phyloP scores from a whole-genome alignment of 352 stramenopile species.

The Phytopythium kandeliae region DNA sequence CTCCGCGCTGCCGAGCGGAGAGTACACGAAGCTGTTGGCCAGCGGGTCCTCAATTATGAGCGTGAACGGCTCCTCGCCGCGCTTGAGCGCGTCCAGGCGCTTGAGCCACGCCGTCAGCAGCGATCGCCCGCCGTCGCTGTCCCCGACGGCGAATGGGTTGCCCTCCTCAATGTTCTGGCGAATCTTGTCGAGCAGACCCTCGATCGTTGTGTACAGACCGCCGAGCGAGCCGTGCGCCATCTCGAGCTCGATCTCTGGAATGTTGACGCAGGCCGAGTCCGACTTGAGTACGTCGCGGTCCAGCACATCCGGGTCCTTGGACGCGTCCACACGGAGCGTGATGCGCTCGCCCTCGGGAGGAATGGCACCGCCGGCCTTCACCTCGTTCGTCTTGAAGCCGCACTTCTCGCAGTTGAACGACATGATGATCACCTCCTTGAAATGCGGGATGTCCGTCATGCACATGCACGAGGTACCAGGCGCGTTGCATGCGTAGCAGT shows the following conservation, averaged over 20 bases:
- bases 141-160: slow-evolving; percentile 82
- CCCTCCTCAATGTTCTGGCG: slow-evolving; percentile 64
- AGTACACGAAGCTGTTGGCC: slow-evolving; percentile 91
- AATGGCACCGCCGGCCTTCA: slow-evolving; percentile 90
- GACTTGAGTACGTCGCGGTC: slow-evolving; percentile 91
- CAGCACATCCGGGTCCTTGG: slow-evolving; percentile 60
- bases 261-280: slow-evolving; percentile 76
- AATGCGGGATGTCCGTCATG: slow-evolving; percentile 92
- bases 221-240: slow-evolving; percentile 84
- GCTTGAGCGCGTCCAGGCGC: slow-evolving; percentile 45
- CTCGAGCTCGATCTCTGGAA: slow-evolving; percentile 91
- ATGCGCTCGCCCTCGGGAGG: slow-evolving; percentile 77
- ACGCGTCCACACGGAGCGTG: slow-evolving; percentile 44
- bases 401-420: slow-evolving; percentile 87
- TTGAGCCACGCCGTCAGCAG: slow-evolving; percentile 46
- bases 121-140: slow-evolving; percentile 63
- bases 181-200: slow-evolving; percentile 88
- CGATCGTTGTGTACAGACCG: slow-evolving; percentile 92
- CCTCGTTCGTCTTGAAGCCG: slow-evolving; percentile 90
- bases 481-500: slow-evolving; percentile 77
- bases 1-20: slow-evolving; percentile 37
- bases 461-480: slow-evolving; percentile 83
- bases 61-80: slow-evolving; percentile 78
- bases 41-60: slow-evolving; percentile 88
- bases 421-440: slow-evolving; percentile 95